phyloP scores from a whole-genome alignment of 352 stramenopile species.

The Phytophthora fragariae region DNA sequence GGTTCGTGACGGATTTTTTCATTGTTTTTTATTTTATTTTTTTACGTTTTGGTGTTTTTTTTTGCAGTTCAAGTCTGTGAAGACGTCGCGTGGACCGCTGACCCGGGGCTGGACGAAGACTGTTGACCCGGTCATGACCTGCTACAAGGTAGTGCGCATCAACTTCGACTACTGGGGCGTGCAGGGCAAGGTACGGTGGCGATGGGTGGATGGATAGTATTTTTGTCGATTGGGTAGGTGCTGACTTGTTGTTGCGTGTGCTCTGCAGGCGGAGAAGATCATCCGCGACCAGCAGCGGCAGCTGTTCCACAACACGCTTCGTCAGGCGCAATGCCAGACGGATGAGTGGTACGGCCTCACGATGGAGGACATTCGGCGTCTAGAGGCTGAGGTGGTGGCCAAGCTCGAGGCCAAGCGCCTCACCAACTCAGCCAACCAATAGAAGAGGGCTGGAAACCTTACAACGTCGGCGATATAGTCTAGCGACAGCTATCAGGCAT shows the following conservation, averaged over 20 bases:
- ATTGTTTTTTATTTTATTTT: background rate
- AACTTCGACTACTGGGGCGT: conserved; percentile 92
- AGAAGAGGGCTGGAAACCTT: conserved; percentile 30
- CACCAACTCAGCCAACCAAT: conserved; percentile 50
- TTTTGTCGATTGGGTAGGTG: background rate
- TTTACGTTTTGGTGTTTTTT: background rate
- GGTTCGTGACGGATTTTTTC: conserved; percentile 27
- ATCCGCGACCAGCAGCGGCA: conserved; percentile 87
- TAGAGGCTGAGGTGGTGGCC: conserved; percentile 75
- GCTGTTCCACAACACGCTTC: conserved; percentile 79
- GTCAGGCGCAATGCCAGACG: conserved; percentile 80
- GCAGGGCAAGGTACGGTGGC: conserved; percentile 60
- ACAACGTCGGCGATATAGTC: conserved; percentile 12
- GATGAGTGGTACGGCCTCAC: conserved; percentile 86
- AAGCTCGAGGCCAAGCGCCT: conserved; percentile 83
- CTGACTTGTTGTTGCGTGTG: conserved; percentile 1
- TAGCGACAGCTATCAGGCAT: conserved; percentile 23
- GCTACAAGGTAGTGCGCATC: conserved; percentile 88
- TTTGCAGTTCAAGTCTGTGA: conserved; percentile 70
- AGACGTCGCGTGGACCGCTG: conserved; percentile 78
- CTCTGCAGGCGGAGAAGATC: conserved; percentile 68
- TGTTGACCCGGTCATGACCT: conserved; percentile 84
- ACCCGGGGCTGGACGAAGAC: conserved; percentile 72
- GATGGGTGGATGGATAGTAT: background rate
- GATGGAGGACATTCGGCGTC: conserved; percentile 86